These are phyloP conservation scores for Melanogaster broomeanus DNA, from an alignment of 768 basidiomycete genomes.

Conservation along the genomic window DNA sequence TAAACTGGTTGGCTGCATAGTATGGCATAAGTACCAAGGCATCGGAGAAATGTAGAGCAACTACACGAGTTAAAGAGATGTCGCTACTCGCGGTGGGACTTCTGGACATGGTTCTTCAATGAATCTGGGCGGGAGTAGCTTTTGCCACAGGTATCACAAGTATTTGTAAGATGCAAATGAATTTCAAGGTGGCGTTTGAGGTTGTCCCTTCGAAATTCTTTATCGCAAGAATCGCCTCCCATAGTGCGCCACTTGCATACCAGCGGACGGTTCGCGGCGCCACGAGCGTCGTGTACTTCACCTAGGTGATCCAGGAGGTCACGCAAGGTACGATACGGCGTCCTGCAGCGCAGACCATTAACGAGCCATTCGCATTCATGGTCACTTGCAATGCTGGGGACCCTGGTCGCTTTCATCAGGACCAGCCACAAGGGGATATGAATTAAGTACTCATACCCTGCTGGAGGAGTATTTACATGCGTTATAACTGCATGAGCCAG, in stretches of 20 bases:
- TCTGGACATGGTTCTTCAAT: constrained; percentile 1
- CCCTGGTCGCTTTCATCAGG: neutral
- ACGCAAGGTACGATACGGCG: neutral
- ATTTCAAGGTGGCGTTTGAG: constrained; percentile 7
- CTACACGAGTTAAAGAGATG: neutral
- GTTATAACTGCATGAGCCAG: no score
- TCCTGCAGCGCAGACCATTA: neutral
- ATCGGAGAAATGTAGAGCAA: no score
- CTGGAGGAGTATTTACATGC: neutral
- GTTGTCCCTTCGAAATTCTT: neutral
- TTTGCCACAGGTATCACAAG: constrained; percentile 1
- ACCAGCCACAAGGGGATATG: neutral
- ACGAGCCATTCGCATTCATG: neutral
- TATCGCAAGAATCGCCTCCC: neutral
- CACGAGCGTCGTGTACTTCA: constrained; percentile 4
- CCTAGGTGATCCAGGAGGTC: no score
- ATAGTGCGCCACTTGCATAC: constrained; percentile 4
- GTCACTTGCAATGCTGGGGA: no score
- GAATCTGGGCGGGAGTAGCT: constrained; percentile 6
- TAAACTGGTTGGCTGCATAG: no score
- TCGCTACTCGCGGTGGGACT: neutral
- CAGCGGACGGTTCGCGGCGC: neutral
- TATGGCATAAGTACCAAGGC: no score
- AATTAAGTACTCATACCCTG: no score
- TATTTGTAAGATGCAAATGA: neutral